Percentiles rank a stretch among this genome's conserved stretches.
phyloP scores from a whole-genome alignment of 768 basidiomycete species.

The Neoboletus subvelutipes region DNA sequence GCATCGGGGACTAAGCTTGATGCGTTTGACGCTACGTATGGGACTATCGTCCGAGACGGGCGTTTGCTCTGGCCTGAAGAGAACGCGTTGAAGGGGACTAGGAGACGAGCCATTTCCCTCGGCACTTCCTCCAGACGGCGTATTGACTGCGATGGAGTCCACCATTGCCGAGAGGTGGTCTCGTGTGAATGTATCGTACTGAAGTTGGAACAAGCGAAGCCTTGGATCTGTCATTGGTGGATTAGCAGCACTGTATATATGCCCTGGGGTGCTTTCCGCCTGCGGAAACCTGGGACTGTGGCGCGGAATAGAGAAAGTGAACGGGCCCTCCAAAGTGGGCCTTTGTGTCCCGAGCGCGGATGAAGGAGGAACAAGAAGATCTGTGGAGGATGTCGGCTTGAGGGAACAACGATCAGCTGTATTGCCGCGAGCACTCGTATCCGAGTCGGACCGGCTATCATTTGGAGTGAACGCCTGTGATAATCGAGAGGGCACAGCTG shows the following conservation, averaged over 20 bases:
- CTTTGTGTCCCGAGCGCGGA: constrained; percentile 41
- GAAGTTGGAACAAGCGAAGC: constrained; percentile 85
- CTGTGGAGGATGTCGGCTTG: constrained; percentile 12
- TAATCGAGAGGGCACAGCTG: constrained; percentile 35
- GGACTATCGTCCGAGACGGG: constrained; percentile 46
- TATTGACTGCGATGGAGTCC: constrained; percentile 87
- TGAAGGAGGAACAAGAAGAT: constrained; percentile 2
- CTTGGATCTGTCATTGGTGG: constrained; percentile 63
- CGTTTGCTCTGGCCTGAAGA: constrained; percentile 50
- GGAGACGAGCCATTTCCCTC: constrained; percentile 43
- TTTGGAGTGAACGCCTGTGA: constrained; percentile 37
- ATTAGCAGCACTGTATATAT: constrained; percentile 20
- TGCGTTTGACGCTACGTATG: constrained; percentile 73
- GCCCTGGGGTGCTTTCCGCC: constrained; percentile 60
- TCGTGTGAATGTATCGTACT: constrained; percentile 95
- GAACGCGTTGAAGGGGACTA: constrained; percentile 40
- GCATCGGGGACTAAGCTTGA: constrained; percentile 70
- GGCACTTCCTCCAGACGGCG: constrained; percentile 58
- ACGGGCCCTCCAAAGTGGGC: constrained; percentile 54
- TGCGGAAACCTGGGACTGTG: constrained; percentile 42
- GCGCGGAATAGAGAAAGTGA: constrained; percentile 72
- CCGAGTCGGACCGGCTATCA: constrained; percentile 29
- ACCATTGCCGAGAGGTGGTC: constrained; percentile 93
- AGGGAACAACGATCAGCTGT: constrained; percentile 7
- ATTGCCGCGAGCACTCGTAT: constrained; percentile 12